Evolutionary conservation across 257 asterid genomes (phyloP), one percentile per base, ranked within the genome.

Genomic region (Nicotiana attenuata): DNA sequence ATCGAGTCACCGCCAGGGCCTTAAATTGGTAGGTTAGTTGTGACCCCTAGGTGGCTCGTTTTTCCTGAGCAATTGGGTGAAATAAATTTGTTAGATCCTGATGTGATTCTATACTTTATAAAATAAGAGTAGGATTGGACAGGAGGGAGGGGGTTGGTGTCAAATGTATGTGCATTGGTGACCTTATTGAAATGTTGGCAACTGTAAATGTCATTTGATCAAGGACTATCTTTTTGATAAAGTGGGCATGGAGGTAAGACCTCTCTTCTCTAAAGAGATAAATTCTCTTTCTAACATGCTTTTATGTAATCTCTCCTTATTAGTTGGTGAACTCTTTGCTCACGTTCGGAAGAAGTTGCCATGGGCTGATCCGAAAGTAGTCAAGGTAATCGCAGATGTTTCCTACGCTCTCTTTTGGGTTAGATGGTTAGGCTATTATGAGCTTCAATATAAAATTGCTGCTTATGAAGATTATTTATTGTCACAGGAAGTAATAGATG

Each of bases 341-440:
- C 80, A 88, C 59, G 87, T 92, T 63, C 93, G 98, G 77, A 96
- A 91, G 92, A 96, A 87, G 88, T 96, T 88, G 90, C 97, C 96
- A 5, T 96, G 99, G 99, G 98, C 99, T 47, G 97, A 96, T 86
- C 93, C 98, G 3, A 92, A 88, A 86, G 87, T 91, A 75, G 97
- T 94, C 85, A 96, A 91, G 97, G 99, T 92, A 85, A 84, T 75
- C 69, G 47, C 55, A 55, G 14, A 24, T 81, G 63, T 80, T 35
- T 55, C 68, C 55, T 76, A 60, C 52, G 22, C 22, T 66, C 11
- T 78, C 60, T 22, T 73, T 47, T 73, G 20, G 24, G 26, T 8
- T 73, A 20, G 26, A 47, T 45, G 35, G n/a, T 38, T 2, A 64
- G 1, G 69, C 38, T 63, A 63, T 26, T 26, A 63, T 63, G 38